Percentiles rank a stretch among this genome's conserved stretches.
Conservation (phyloP, 2,329 filamentous ascomycete species). For the Fusarium albidum region DNA sequence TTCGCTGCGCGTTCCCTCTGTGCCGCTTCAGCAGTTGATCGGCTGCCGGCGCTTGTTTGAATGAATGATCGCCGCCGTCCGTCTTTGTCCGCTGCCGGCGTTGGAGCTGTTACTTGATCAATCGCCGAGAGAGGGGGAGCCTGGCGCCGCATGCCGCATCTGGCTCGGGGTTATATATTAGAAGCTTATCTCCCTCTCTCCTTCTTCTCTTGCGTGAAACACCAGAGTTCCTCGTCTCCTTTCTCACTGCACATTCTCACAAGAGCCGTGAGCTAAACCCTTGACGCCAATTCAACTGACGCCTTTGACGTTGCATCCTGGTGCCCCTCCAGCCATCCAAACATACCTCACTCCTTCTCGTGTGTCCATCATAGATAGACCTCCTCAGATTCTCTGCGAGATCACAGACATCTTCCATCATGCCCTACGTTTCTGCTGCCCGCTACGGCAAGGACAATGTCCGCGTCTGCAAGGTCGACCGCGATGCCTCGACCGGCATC, state of each 20-base stretch:
- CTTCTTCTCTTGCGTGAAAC: neutral
- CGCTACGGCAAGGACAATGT: constrained; percentile 97
- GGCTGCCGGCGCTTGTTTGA: constrained; percentile 31
- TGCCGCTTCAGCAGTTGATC: constrained; percentile 14
- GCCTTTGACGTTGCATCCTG: constrained; percentile 2
- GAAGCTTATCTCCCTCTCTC: constrained; percentile 16
- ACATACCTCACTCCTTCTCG: constrained; percentile 9
- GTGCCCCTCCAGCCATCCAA: constrained; percentile 4
- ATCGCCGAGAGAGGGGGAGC: constrained; percentile 11
- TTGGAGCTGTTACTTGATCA: constrained; percentile 18
- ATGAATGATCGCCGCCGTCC: constrained; percentile 36
- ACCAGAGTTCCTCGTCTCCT: constrained; percentile 2
- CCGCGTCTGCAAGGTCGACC: constrained; percentile 94
- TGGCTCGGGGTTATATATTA: constrained; percentile 26
- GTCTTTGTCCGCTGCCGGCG: constrained; percentile 31
- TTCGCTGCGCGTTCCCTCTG: constrained; percentile 26
- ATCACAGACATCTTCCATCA: constrained; percentile 42
- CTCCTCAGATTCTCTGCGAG: constrained; percentile 21
- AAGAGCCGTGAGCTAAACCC: neutral
- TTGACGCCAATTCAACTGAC: constrained; percentile 5
- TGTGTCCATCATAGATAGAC: constrained; percentile 10
- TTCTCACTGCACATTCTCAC: neutral
- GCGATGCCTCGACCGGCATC: constrained; percentile 75
- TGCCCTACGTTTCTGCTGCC: constrained; percentile 68
- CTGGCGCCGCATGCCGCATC: constrained; percentile 22